phyloP scores from a whole-genome alignment of 2,329 filamentous ascomycete genomes.

The Epichloe scottii region DNA sequence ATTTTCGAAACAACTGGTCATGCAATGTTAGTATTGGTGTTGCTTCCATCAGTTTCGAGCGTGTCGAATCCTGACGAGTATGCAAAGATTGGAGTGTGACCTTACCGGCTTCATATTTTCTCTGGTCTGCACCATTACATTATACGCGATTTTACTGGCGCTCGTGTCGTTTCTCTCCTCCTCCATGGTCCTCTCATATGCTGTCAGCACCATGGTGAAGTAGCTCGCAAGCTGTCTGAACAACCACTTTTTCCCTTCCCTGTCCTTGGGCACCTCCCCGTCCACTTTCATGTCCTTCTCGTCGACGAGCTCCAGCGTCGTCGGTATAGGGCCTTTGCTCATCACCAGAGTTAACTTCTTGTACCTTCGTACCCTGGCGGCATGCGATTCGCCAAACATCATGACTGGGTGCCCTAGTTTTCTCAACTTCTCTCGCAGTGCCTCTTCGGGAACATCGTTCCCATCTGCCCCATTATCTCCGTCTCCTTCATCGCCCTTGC shows the following conservation, averaged over 20 bases:
- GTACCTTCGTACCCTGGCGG: constrained; percentile 57
- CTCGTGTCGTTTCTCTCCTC: constrained; percentile 51
- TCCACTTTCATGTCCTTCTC: constrained; percentile 84
- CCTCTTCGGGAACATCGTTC: constrained; percentile 59
- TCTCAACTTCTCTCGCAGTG: constrained; percentile 56
- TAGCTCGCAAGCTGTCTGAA: constrained; percentile 86
- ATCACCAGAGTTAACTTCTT: constrained; percentile 49
- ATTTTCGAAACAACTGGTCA: constrained; percentile 62
- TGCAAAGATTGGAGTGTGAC: neutral
- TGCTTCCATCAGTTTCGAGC: neutral
- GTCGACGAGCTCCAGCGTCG: constrained; percentile 63
- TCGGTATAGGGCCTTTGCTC: constrained; percentile 73
- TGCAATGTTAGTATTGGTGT: neutral
- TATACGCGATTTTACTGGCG: constrained; percentile 69
- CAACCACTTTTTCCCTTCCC: constrained; percentile 55
- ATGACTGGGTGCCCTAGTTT: constrained; percentile 58
- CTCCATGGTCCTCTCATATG: constrained; percentile 73
- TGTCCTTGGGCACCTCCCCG: constrained; percentile 47
- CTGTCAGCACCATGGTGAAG: constrained; percentile 87
- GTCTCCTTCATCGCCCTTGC: constrained; percentile 24
- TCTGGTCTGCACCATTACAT: constrained; percentile 74
- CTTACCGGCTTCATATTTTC: constrained; percentile 70
- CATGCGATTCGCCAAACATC: constrained; percentile 74
- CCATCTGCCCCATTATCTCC: constrained; percentile 30
- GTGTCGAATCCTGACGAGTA: too few species aligned